Percentiles rank a stretch among this genome's conserved stretches.
phyloP scores from a whole-genome alignment of 2,329 filamentous ascomycete genomes.

The Arthrinium puccinioides region DNA sequence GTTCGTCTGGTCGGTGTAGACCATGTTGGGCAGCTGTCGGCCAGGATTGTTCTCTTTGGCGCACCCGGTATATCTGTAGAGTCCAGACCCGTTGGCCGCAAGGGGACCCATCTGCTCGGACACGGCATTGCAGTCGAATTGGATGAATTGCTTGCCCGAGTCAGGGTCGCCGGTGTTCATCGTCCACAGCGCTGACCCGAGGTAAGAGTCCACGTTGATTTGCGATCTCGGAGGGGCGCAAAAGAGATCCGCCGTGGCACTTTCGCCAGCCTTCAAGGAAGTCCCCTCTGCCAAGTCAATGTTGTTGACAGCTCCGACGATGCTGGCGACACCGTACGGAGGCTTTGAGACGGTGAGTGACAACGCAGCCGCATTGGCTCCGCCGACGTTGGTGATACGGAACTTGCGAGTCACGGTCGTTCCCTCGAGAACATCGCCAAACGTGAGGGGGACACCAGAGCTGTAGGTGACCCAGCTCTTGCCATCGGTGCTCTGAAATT shows the following conservation, averaged over 20 bases:
- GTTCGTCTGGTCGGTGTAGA: conserved; percentile 27
- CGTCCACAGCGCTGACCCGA: conserved; percentile 42
- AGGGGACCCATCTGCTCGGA: conserved; percentile 45
- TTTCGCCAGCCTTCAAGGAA: conserved; percentile 39
- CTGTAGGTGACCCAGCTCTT: conserved; percentile 41
- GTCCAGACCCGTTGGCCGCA: conserved; percentile 31
- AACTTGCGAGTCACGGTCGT: conserved; percentile 38
- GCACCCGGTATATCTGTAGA: conserved; percentile 48
- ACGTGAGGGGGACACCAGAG: conserved; percentile 37
- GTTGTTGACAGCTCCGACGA: conserved; percentile 46
- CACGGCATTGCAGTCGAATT: conserved; percentile 44
- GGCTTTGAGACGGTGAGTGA: conserved; percentile 55
- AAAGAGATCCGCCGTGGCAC: conserved; percentile 42
- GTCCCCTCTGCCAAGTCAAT: conserved; percentile 53
- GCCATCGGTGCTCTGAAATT: conserved; percentile 47
- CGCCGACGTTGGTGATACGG: conserved; percentile 46
- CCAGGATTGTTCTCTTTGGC: conserved; percentile 49
- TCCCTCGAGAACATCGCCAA: conserved; percentile 49
- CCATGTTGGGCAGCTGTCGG: conserved; percentile 37
- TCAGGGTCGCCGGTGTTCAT: conserved; percentile 49
- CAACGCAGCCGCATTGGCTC: conserved; percentile 39
- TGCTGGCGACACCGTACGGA: conserved; percentile 46
- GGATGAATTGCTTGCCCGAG: conserved; percentile 43
- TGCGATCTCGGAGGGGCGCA: conserved; percentile 50
- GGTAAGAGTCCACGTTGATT: conserved; percentile 46